Conservation (phyloP, 495 filamentous ascomycete genomes). For the Polyplosphaeria fusca region DNA sequence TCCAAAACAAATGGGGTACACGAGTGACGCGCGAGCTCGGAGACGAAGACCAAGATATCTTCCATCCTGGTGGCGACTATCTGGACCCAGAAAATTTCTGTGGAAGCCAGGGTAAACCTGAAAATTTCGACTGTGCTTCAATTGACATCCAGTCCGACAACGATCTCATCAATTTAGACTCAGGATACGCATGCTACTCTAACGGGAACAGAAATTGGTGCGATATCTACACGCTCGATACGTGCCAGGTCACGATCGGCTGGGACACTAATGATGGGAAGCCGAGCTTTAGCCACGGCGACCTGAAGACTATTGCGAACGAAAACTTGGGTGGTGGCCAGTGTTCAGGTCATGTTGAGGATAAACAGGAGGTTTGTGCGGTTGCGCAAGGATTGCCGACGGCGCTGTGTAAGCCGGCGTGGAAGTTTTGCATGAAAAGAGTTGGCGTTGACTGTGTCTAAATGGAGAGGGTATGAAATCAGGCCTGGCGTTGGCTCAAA, state of each 20-base stretch:
- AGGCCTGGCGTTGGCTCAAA: too few relatives aligned
- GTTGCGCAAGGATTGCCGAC: background rate
- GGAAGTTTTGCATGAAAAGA: background rate
- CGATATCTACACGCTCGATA: background rate
- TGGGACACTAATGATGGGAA: constrained; percentile 2
- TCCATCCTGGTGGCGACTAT: too few relatives aligned
- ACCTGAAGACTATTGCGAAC: background rate
- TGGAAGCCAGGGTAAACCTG: background rate
- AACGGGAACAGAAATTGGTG: constrained; percentile 5
- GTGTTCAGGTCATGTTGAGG: background rate
- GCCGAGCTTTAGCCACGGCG: background rate
- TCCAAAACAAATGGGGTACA: background rate
- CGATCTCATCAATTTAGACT: background rate
- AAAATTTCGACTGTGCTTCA: background rate
- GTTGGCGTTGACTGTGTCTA: background rate
- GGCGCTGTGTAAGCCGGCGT: background rate
- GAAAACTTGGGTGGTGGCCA: background rate
- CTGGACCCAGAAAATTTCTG: background rate
- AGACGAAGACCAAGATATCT: background rate
- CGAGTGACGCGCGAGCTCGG: background rate
- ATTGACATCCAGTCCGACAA: background rate
- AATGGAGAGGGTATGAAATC: too few relatives aligned
- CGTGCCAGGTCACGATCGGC: constrained; percentile 5
- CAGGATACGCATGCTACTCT: background rate
- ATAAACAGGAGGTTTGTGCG: background rate